Percentiles rank a stretch among this genome's conserved stretches.
phyloP scores from a whole-genome alignment of 192 early-diverging fungal genomes.

The Fimicolochytrium jonesii region DNA sequence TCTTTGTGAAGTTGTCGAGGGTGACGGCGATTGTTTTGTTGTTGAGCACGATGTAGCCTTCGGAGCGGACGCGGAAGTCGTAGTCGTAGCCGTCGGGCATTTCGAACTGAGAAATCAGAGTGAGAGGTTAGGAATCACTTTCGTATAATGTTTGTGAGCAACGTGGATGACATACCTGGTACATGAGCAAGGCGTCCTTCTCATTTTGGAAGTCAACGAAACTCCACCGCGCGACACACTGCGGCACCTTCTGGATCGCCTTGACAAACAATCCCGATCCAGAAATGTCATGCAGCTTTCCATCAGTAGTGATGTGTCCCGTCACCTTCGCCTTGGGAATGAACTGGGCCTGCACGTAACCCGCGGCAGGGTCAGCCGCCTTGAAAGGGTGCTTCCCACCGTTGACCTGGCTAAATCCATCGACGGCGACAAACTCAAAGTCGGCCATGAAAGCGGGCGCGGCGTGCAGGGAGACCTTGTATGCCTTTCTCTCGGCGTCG shows the following conservation, averaged over 20 bases:
- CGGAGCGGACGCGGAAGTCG: constrained; percentile 43
- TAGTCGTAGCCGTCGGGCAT: constrained; percentile 63
- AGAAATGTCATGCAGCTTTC: constrained; percentile 59
- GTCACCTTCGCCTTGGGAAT: constrained; percentile 71
- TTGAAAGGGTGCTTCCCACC: constrained; percentile 74
- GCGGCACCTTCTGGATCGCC: constrained; percentile 81
- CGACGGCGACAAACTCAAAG: constrained; percentile 63
- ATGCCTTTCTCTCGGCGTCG: constrained; percentile 37
- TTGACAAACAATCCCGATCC: constrained; percentile 77
- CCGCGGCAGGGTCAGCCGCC: constrained; percentile 41
- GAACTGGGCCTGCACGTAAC: constrained; percentile 75
- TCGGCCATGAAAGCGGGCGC: constrained; percentile 57
- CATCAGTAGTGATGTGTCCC: constrained; percentile 70
- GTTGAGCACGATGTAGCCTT: constrained; percentile 67
- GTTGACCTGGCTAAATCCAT: constrained; percentile 76
- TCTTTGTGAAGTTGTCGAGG: constrained; percentile 66
- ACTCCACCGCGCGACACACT: constrained; percentile 82
- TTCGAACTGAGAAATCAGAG: constrained; percentile 76
- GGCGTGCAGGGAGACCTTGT: constrained; percentile 44
- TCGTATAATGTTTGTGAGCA: too few relatives aligned
- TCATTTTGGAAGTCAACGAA: constrained; percentile 72
- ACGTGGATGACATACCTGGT: too few relatives aligned
- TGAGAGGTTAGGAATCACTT: constrained; percentile 32
- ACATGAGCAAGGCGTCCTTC: constrained; percentile 53
- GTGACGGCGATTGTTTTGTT: constrained; percentile 69